Base-by-base conservation (phyloP, 2,329 filamentous ascomycete species). In the Calcarisporium arbuscula region DNA sequence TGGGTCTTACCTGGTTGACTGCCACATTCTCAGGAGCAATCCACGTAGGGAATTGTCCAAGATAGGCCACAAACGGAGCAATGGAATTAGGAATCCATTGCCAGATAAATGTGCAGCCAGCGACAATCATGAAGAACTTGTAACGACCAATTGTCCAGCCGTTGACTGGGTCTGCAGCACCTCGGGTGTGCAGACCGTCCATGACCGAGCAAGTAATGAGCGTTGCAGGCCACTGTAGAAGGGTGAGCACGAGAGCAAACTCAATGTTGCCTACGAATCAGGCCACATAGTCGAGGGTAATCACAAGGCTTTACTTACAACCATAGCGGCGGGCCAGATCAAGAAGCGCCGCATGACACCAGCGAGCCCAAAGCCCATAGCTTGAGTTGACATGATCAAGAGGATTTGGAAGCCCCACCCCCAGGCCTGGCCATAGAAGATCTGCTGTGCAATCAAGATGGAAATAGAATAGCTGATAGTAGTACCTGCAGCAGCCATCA, bases 1-100 rank as follows among this genome's bases (percentile, higher is more conserved):
- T n/a, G n/a, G n/a, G n/a, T n/a, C n/a, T n/a, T n/a, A n/a, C 48
- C 49, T 82, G 77, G 50, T 83, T 83, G 38, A 82, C 58, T 11
- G 76, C 54, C 3, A 74, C 59, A 40, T 72, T 80, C 20, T 77
- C 64, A 3, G 80, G 79, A 8, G 68, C 70, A 42, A 79, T 74
- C 76, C 78, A 81, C 22, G 70, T 73, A 8, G 71, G 60, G 56
- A 74, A 80, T n/a, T n/a, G n/a, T 18, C 73, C 71, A 48, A 81
- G 80, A 21, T 70, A 64, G 32, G 68, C 71, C 6, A 81, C 58
- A 33, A 72, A 74, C 19, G 74, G 72, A 18, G 71, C 74, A 18
- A 82, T 68, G 32, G 71, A 71, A 5, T 72, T 70, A 0, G 75
- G 74, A 40, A 77, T 62, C 66, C 69, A 77, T 45, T 77, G 70